Evolutionary conservation across 495 filamentous ascomycete species (phyloP), one percentile per base, ranked within the genome.

Genomic region (Barbatosphaeria neglecta): DNA sequence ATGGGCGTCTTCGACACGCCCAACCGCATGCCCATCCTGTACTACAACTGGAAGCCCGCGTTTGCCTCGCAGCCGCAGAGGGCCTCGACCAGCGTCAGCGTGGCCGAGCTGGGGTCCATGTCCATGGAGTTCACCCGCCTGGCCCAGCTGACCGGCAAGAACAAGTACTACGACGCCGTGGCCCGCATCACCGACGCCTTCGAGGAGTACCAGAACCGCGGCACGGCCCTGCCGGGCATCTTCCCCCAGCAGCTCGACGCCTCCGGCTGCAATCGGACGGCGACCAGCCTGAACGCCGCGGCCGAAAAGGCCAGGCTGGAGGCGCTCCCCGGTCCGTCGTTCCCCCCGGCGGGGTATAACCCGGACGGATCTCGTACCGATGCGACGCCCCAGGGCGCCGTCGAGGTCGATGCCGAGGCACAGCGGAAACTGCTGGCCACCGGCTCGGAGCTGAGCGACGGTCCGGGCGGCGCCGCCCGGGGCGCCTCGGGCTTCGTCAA

Each of bases 1-100:
- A 94, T 93, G 68, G 81, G 86, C 37, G 82, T 86, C 11, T 98
- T 98, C 62, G 92, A 98, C 63, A 97, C 92, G 7, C 90, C 92
- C 0, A 98, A 98, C 58, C 79, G 90, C 46, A 93, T 98, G 89
- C 92, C 92, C 11, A 60, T 85, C 17, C 78, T 92, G 2, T 90
- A 82, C 62, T 96, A 94, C 63, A 71, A 76, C 40, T 95, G 88
- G 88, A 77, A 79, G 27, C 86, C 89, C 22, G 66, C 69, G 11
- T 78, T 73, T 53, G 78, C 77, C 43, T 73, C 72, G 27, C 72
- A 80, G 44, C 78, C 79, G 10, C 83, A 84, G 54, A 75, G 77
- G 28, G 87, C 87, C 0, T 74, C 71, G 50, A 67, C 60, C 15
- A 67, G 70, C 44, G 77, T 78, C 19, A 76, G 83, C 27, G 68